Evolutionary conservation across 1,284 basidiomycete genomes (phyloP), one percentile per base, ranked within the genome.

Genomic region (Athelia sp.): DNA sequence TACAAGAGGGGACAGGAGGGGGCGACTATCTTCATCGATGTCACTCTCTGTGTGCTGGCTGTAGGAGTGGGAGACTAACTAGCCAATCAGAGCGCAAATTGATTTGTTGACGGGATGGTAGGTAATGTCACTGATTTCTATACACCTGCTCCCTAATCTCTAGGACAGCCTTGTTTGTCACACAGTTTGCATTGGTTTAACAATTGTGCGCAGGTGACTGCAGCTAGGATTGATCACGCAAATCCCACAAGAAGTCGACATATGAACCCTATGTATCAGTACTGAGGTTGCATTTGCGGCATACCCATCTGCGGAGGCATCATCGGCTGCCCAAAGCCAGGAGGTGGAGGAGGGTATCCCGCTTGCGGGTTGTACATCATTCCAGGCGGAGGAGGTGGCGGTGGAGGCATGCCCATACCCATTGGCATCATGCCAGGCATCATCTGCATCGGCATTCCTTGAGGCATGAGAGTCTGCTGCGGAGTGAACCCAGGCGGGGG

Each of bases 401-500:
- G 65, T 49, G 63, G 66, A n/a, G 55, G 56, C 55, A 60, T 60
- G 4, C 58, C 59, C 68, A 70, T 68, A 3, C 53, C 60, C 73
- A 82, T 78, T 31, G 70, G 74, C 71, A 78, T 76, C 64, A 73
- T 71, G 24, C 54, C 62, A 47, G 60, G 62, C 70, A 72, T 71
- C 62, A 68, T 64, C 15, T 63, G 65, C 61, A 70, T 67, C 2
- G 48, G 50, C 26, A 29, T 29, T 29, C 26, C 26, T 29, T 29
- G 74, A 6, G 78, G 76, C 55, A 81, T 69, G 45, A 84, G 73
- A 3, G 82, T 82, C 60, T 84, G 82, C 56, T 85, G 84, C 18
- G 80, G 77, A 0, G 81, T 75, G 53, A 88, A 88, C 10, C 86
- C 86, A 43, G 84, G 79, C 0, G 84, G 82, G 0, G 87, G 80